Evolutionary conservation across 176 grass and related monocot genomes (phyloP).

Genomic region (Areca catechu): DNA sequence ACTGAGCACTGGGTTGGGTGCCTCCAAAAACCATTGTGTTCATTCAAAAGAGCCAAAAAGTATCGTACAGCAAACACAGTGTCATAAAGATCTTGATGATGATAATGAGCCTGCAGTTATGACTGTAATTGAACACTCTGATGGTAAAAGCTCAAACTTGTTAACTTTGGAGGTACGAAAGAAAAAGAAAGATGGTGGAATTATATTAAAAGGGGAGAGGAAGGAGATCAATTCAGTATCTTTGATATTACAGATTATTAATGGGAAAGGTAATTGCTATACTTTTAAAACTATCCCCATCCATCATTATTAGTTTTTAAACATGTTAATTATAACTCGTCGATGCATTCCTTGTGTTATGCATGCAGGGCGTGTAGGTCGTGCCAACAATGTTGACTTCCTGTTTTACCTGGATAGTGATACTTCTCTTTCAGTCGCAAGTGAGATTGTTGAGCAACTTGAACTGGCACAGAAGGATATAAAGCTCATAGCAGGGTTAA

Average conservation of each 20-base stretch:
- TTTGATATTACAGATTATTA: slow-evolving; percentile 27
- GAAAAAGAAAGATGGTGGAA: slow-evolving; percentile 3
- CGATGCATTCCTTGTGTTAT: neutral
- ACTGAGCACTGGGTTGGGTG: no score
- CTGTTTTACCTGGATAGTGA: slow-evolving; percentile 21
- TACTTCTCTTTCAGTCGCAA: slow-evolving; percentile 29
- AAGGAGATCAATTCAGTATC: neutral
- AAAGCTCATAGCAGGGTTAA: slow-evolving; percentile 29
- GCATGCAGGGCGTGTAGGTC: slow-evolving; percentile 31
- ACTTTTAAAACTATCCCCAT: neutral
- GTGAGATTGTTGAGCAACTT: slow-evolving; percentile 33
- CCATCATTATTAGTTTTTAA: no score
- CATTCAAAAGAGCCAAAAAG: neutral
- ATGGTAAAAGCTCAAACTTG: slow-evolving; percentile 7
- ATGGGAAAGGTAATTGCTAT: slow-evolving; percentile 26
- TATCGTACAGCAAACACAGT: neutral
- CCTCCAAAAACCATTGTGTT: neutral
- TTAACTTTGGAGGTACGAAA: slow-evolving; percentile 21
- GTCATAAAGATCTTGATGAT: neutral
- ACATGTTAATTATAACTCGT: no score
- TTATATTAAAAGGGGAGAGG: slow-evolving; percentile 25
- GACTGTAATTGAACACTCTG: slow-evolving; percentile 22
- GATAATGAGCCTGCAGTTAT: slow-evolving; percentile 11
- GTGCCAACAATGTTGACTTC: slow-evolving; percentile 20
- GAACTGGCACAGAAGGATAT: slow-evolving; percentile 18